Evolutionary conservation across 257 asterid species (phyloP).

Genomic region (Solanum pimpinellifolium): DNA sequence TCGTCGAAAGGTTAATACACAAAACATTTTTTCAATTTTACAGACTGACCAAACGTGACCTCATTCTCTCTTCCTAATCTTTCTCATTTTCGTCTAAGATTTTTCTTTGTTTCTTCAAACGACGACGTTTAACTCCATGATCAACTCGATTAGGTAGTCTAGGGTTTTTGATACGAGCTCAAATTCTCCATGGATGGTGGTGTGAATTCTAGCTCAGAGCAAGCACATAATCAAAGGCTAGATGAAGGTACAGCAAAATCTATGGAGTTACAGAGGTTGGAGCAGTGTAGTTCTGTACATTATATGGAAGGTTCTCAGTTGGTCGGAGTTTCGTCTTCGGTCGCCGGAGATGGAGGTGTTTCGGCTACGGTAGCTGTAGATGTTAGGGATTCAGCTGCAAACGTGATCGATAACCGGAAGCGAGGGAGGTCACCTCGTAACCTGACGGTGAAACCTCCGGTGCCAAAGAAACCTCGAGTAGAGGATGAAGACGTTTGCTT

Average conservation of each 20-base stretch:
- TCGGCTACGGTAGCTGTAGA: conserved; percentile 1
- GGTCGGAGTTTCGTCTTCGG: conserved; percentile 8
- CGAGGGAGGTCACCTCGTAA: conserved; percentile 67
- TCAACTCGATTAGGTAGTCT: not conserved
- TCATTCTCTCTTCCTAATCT: not conserved
- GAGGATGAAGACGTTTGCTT: conserved; percentile 95
- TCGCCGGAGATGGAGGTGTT: conserved; percentile 14
- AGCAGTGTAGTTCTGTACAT: conserved; percentile 11
- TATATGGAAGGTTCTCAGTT: conserved; percentile 12
- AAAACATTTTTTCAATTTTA: not conserved
- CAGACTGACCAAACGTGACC: conserved; percentile 16
- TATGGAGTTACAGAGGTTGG: conserved; percentile 7
- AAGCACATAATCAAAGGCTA: conserved; percentile 44
- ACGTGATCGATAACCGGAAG: conserved; percentile 35
- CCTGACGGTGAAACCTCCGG: conserved; percentile 33
- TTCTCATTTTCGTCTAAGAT: conserved; percentile 2
- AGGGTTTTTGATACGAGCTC: conserved; percentile 16
- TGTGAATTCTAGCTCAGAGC: conserved; percentile 11
- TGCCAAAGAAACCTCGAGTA: conserved; percentile 14
- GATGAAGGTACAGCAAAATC: conserved; percentile 16
- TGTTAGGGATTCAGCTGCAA: conserved; percentile 1
- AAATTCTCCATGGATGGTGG: conserved; percentile 7
- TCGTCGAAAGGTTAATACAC: not conserved
- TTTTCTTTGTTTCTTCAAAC: not conserved
- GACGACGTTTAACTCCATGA: conserved; percentile 15